A percentile compares a stretch with the other conserved stretches of the same genome.
phyloP scores from a whole-genome alignment of 345 rosid genomes.

The Hypericum perforatum region DNA sequence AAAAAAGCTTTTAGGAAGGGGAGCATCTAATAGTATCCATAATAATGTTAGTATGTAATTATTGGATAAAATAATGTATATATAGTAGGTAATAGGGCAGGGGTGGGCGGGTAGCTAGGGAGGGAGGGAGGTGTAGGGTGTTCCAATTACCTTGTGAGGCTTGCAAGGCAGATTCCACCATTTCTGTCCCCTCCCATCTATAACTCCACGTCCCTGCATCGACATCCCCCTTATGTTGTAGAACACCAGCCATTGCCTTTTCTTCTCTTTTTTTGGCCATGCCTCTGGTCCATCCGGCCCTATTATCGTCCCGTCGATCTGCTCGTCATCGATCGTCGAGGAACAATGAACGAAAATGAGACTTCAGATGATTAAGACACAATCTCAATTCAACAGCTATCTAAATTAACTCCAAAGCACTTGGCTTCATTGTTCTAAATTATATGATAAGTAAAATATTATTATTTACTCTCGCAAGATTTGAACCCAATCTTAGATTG shows the following conservation, averaged over 20 bases:
- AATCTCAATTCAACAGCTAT: not conserved
- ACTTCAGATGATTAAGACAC: too few species aligned
- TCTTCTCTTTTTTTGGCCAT: constrained; percentile 17
- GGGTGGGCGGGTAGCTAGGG: too few species aligned
- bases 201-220: constrained; percentile 25
- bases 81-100: too few species aligned
- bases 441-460: too few species aligned
- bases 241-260: constrained; percentile 27
- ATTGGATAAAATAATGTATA: too few species aligned
- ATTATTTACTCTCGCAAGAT: too few species aligned
- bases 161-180: constrained; percentile 30
- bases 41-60: too few species aligned
- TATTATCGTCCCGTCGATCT: constrained; percentile 31
- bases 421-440: not conserved
- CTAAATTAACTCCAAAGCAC: not conserved
- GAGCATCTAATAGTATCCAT: too few species aligned
- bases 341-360: too few species aligned
- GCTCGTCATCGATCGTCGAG: not conserved
- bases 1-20: too few species aligned
- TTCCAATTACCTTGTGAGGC: constrained; percentile 18
- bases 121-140: too few species aligned
- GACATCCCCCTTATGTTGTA: constrained; percentile 15
- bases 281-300: constrained; percentile 25
- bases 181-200: constrained; percentile 30
- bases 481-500: too few species aligned